Percentiles rank a stretch among this genome's conserved stretches.
These are phyloP conservation scores for Penicillium manginii DNA, from an alignment of 495 filamentous ascomycete genomes.

Conservation along the genomic window DNA sequence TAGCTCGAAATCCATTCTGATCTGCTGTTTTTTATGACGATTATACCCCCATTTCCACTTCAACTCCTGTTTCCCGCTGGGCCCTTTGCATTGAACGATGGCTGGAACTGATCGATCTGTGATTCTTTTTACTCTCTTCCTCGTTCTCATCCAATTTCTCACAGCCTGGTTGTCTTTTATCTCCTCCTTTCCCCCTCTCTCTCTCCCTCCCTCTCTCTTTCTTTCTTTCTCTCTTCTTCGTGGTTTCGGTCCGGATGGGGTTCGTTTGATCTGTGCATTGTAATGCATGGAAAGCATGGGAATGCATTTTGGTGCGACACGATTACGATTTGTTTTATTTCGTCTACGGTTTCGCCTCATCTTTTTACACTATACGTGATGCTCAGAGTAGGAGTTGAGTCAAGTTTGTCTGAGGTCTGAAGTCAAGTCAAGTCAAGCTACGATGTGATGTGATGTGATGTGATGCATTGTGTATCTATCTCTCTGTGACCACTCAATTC, in stretches of 20 bases:
- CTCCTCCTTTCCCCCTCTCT: not conserved
- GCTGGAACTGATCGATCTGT: slow-evolving; percentile 11
- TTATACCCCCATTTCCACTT: slow-evolving; percentile 32
- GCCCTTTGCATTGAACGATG: slow-evolving; percentile 15
- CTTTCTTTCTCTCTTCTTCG: too few relatives aligned
- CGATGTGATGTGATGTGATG: too few relatives aligned
- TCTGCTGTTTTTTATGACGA: slow-evolving; percentile 28
- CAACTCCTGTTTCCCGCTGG: slow-evolving; percentile 14
- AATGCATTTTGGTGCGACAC: slow-evolving; percentile 3
- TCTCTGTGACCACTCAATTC: not conserved
- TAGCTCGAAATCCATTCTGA: slow-evolving; percentile 25
- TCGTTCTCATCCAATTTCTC: not conserved
- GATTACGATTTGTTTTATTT: not conserved
- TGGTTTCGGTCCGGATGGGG: not conserved
- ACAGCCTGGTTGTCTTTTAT: not conserved
- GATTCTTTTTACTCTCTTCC: slow-evolving; percentile 6
- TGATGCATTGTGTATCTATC: not conserved
- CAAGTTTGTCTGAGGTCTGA: too few relatives aligned
- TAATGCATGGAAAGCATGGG: not conserved
- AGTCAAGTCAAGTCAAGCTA: not conserved
- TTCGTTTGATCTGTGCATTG: not conserved
- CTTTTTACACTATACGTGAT: not conserved
- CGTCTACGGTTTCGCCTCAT: not conserved
- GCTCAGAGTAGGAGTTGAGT: too few relatives aligned
- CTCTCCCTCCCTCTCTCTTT: too few relatives aligned